phyloP scores from a whole-genome alignment of 2,329 filamentous ascomycete species.

The Coleophoma crateriformis region DNA sequence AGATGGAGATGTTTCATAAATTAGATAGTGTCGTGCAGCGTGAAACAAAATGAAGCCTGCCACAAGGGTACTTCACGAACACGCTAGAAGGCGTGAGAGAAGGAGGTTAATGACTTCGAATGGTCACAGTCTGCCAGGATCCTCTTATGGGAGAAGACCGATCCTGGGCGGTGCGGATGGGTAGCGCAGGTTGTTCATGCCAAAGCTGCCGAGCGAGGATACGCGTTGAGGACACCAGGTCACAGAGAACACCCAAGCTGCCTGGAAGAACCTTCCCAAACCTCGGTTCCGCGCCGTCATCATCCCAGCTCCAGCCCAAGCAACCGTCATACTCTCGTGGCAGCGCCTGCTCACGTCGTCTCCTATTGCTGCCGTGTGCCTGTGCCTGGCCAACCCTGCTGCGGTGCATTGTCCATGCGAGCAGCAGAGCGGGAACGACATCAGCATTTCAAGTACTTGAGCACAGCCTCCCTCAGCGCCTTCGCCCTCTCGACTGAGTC shows the following conservation, averaged over 20 bases:
- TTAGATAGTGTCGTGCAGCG: background rate
- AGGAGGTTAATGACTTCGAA: background rate
- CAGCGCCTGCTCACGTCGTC: background rate
- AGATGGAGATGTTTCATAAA: background rate
- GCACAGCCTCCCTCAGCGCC: background rate
- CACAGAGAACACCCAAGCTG: background rate
- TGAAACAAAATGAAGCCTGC: slow-evolving; percentile 1
- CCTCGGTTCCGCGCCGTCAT: background rate
- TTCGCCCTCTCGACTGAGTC: too few species aligned
- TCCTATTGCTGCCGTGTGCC: background rate
- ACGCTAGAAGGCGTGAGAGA: slow-evolving; percentile 1
- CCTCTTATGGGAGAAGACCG: background rate
- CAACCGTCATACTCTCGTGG: background rate
- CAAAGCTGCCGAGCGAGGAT: background rate
- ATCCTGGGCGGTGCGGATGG: background rate
- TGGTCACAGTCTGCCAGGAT: background rate
- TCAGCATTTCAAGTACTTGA: background rate
- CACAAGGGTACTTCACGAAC: too few species aligned
- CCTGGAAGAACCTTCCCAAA: background rate
- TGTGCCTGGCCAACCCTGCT: background rate
- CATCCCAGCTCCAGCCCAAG: background rate
- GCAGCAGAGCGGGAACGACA: too few species aligned
- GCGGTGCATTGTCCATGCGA: too few species aligned
- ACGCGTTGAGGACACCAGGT: background rate
- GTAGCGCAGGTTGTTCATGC: background rate